Conservation (phyloP, 2,329 filamentous ascomycete species). For the Xylaria arbuscula region DNA sequence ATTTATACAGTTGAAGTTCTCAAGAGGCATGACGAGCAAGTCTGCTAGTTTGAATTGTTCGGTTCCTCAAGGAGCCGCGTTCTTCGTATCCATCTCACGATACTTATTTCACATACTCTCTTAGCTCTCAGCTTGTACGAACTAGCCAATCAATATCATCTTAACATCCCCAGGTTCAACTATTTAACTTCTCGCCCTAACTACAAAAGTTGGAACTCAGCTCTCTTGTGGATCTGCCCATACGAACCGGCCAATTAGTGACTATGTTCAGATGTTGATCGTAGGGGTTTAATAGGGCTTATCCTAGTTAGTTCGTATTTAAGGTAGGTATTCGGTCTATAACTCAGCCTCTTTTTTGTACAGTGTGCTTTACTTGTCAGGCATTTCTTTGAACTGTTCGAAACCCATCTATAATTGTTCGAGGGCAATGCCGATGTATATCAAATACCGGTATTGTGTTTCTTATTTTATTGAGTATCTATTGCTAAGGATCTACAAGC, state of each 20-base stretch:
- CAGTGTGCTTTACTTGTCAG: neutral
- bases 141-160: conserved; percentile 38
- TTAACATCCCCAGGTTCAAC: neutral
- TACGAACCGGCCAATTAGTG: conserved; percentile 43
- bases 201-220: neutral
- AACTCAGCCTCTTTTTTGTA: neutral
- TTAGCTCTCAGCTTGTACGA: conserved; percentile 42
- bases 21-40: conserved; percentile 10
- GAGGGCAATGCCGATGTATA: no score
- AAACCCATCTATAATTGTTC: no score
- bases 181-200: neutral
- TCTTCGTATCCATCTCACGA: conserved; percentile 11
- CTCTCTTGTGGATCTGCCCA: conserved; percentile 33
- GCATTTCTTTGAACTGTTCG: no score
- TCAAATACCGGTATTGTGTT: no score
- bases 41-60: conserved; percentile 12
- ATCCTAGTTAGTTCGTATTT: neutral
- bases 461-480: neutral
- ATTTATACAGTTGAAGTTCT: conserved; percentile 38
- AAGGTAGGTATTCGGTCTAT: neutral
- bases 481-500: neutral
- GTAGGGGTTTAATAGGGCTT: neutral
- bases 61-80: conserved; percentile 4
- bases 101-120: conserved; percentile 1
- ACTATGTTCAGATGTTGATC: neutral